Evolutionary conservation across 805 yeast species (phyloP).

Genomic region (Millerozyma acaciae): DNA sequence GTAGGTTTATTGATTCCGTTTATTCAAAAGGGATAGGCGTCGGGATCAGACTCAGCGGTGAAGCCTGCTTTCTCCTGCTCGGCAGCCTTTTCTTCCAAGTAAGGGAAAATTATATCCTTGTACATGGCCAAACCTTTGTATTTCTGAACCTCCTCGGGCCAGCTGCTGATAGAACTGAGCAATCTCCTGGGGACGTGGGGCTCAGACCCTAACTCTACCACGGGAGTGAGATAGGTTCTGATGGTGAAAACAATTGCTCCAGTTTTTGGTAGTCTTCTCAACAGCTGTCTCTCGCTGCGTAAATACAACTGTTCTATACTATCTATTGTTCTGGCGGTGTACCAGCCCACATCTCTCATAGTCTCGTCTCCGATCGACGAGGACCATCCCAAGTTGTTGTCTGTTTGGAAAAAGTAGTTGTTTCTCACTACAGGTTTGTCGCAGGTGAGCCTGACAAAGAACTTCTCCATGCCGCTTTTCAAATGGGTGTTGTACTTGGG

Average conservation of each 20-base stretch:
- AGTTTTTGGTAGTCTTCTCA: slow-evolving; percentile 55
- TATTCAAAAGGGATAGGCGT: slow-evolving; percentile 38
- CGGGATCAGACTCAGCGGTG: slow-evolving; percentile 36
- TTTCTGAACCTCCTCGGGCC: slow-evolving; percentile 57
- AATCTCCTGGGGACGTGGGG: slow-evolving; percentile 60
- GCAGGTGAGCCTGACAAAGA: slow-evolving; percentile 51
- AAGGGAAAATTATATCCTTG: slow-evolving; percentile 52
- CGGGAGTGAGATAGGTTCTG: slow-evolving; percentile 59
- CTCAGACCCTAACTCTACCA: slow-evolving; percentile 51
- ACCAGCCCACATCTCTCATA: slow-evolving; percentile 55
- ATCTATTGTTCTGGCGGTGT: slow-evolving; percentile 51
- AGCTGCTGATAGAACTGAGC: slow-evolving; percentile 53
- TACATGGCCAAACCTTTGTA: slow-evolving; percentile 58
- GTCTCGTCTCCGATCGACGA: slow-evolving; percentile 57
- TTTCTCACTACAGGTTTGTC: slow-evolving; percentile 67
- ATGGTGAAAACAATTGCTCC: slow-evolving; percentile 60
- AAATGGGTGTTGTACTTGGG: slow-evolving; percentile 60
- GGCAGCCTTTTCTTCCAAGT: slow-evolving; percentile 43
- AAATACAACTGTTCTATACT: slow-evolving; percentile 46
- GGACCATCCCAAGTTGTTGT: slow-evolving; percentile 62
- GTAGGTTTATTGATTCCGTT: background rate
- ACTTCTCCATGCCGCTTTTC: slow-evolving; percentile 62
- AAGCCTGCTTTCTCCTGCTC: slow-evolving; percentile 46
- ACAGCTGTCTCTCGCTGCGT: slow-evolving; percentile 63
- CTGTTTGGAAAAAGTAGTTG: slow-evolving; percentile 64